Base-by-base conservation (phyloP, 306 rosid genomes). In the Fagus crenata region DNA sequence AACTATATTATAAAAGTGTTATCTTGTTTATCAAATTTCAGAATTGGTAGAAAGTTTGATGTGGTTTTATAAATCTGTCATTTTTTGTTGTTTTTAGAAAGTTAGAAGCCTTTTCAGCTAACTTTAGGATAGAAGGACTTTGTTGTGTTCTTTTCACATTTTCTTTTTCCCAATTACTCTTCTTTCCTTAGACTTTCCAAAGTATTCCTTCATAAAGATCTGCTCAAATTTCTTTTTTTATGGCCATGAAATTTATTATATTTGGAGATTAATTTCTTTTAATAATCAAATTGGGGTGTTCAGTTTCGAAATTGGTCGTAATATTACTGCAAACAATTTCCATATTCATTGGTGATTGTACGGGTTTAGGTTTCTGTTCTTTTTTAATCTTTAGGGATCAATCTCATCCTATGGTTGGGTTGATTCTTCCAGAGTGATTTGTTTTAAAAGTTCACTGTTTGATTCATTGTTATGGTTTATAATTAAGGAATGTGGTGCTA, bases 1-100 rank as follows among this genome's bases (percentile, higher is more conserved):
- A 32, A 55, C 60, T n/a, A 31, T 9, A 15, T 18, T 55, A n/a
- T 18, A 55, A 55, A 55, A n/a, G 55, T 39, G n/a, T 1, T n/a
- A 5, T 78, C 76, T 76, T 55, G 36, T 35, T 4, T 17, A 73
- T 70, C 75, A 60, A 60, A 41, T 75, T 74, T 77, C n/a, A 39
- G 64, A 22, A 73, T 40, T 12, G 37, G 71, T 77, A 39, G 53
- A 11, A 43, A 5, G 51, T 22, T 67, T 18, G 9, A 43, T 8
- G 46, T 54, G 28, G 42, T 31, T 43, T 51, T 69, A 43, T 43
- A 5, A 31, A 49, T 69, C 74, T 69, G 18, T 37, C 11, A 18
- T 41, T 4, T 0, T 7, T 43, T 42, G 0, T 5, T 22, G 31
- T 49, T 43, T 69, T 46, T 32, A 14, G 14, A 70, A 70, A 49